Percentiles rank a stretch among this genome's conserved stretches.
Conservation (phyloP, 352 stramenopile genomes). For the Pythium biforme region DNA sequence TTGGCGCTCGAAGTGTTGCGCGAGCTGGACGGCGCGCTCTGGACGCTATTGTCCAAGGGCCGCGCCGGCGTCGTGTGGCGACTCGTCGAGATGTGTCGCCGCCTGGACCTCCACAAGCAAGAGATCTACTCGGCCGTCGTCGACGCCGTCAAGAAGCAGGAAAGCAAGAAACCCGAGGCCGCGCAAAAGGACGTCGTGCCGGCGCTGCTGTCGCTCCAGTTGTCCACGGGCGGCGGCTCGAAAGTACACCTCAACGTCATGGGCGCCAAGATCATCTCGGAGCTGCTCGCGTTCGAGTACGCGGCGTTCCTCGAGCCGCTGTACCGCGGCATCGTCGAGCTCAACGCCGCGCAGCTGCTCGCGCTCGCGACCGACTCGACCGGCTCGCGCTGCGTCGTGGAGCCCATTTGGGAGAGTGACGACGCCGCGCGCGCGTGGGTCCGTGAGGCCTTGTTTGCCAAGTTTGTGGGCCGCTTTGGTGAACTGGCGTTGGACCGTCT, state of each 20-base stretch:
- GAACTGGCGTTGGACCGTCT: slow-evolving; percentile 71
- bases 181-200: slow-evolving; percentile 64
- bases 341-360: slow-evolving; percentile 68
- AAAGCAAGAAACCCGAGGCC: slow-evolving; percentile 76
- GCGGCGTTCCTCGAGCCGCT: slow-evolving; percentile 45
- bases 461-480: slow-evolving; percentile 70
- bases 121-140: slow-evolving; percentile 53
- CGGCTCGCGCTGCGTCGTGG: slow-evolving; percentile 71
- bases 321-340: slow-evolving; percentile 58
- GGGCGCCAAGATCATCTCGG: slow-evolving; percentile 70
- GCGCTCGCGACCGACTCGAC: slow-evolving; percentile 79
- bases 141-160: slow-evolving; percentile 68
- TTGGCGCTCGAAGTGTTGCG: slow-evolving; percentile 52
- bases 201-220: slow-evolving; percentile 60
- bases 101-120: slow-evolving; percentile 50
- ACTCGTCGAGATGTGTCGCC: slow-evolving; percentile 70
- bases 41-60: slow-evolving; percentile 71
- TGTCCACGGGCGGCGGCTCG: slow-evolving; percentile 47
- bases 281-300: slow-evolving; percentile 65
- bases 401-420: slow-evolving; percentile 77
- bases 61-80: slow-evolving; percentile 76
- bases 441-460: slow-evolving; percentile 57
- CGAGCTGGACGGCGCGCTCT: slow-evolving; percentile 58
- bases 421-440: slow-evolving; percentile 57
- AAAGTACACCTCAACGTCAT: slow-evolving; percentile 79